Conservation (phyloP, 305 asterid species). For the Solanum hybrid region DNA sequence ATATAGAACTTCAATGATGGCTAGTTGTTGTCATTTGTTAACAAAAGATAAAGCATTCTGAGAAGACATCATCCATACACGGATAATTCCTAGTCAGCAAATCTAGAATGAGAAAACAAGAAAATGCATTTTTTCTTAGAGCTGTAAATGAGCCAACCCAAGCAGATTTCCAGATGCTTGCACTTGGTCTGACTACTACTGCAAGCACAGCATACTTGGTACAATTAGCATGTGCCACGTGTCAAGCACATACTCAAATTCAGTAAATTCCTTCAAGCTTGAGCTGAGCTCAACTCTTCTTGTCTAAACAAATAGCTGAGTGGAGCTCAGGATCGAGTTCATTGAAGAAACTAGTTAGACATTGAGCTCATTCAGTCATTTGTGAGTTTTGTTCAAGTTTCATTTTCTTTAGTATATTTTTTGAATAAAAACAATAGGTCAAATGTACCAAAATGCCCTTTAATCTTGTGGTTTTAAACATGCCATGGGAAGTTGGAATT, state of each 20-base stretch:
- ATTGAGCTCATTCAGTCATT: neutral
- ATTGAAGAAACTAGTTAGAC: neutral
- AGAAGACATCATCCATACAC: neutral
- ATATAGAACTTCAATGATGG: slow-evolving; percentile 6
- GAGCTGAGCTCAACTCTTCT: neutral
- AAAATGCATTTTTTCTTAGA: neutral
- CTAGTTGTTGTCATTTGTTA: slow-evolving; percentile 1
- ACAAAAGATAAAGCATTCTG: neutral
- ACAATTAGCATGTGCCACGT: neutral
- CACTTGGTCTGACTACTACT: neutral
- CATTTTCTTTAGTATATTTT: neutral
- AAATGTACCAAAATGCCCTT: neutral
- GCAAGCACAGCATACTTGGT: neutral
- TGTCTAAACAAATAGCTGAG: neutral
- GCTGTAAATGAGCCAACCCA: neutral
- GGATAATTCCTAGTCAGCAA: neutral
- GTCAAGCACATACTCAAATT: neutral
- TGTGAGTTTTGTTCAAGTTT: neutral
- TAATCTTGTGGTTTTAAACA: neutral
- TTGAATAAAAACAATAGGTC: neutral
- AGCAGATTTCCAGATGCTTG: neutral
- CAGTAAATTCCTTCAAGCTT: neutral
- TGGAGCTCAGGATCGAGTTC: neutral
- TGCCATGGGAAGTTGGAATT: neutral
- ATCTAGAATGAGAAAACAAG: neutral